Base-by-base conservation (phyloP, 2,329 filamentous ascomycete species). In the Ophiostoma sp. region DNA sequence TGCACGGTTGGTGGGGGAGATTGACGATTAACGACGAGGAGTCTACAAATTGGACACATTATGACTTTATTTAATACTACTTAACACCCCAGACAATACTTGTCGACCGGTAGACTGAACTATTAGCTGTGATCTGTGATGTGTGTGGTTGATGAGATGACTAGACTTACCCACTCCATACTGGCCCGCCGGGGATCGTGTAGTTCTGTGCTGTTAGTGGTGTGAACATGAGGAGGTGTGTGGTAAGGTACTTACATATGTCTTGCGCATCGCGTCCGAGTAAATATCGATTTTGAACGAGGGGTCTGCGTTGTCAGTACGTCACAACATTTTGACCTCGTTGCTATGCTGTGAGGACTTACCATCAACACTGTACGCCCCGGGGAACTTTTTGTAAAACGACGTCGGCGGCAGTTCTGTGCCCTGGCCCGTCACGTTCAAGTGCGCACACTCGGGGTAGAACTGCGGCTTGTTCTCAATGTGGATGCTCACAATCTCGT, bases 401-500 rank as follows among this genome's bases (percentile, higher is more conserved):
- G 79, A 78, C 15, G 74, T 69, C 7, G 78, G 75, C 19, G 80
- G 80, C 5, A 80, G 45, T 19, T 76, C 78, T 0, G 76, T 77
- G 0, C 79, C 82, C 0, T 64, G 76, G 2, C 80, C 80, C 1
- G 76, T 78, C 15, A 84, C 76, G 45, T 83, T 81, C 33, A 83
- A 75, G 72, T 83, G 81, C 2, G 80, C 82, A 70, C 82, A 84
- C 74, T 82, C 80, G 25, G 81, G 80, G 69, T 82, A 83, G 76
- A 83, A 85, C 78, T 85, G 84, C 7, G 85, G 84, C 75, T 80
- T 83, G 69, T 85, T 82, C 28, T 81, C 82, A 71, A 87, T 82
- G 74, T 88, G 86, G 8, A 88, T 80, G 64, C 84, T 85, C 42
- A 87, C 76, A 72, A 87, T 83, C 80, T 88, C 86, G 77, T 88